Evolutionary conservation across 345 rosid species (phyloP).

Genomic region (Linum trigynum): DNA sequence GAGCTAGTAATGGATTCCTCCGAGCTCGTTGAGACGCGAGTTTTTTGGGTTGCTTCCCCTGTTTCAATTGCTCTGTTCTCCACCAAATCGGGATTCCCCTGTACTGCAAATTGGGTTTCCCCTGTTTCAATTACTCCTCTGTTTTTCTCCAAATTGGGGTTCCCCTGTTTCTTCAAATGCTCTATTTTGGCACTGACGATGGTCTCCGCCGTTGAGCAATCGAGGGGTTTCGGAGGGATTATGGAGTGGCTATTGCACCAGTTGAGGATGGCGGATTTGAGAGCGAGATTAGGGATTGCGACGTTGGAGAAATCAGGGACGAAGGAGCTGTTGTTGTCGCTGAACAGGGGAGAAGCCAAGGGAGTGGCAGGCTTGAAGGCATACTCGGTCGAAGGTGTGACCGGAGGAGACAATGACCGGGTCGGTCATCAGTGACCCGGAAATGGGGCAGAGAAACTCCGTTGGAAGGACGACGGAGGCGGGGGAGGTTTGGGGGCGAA

Average conservation of each 20-base stretch:
- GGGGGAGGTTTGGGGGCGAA: background rate
- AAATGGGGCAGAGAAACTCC: constrained; percentile 73
- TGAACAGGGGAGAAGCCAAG: constrained; percentile 39
- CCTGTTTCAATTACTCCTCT: background rate
- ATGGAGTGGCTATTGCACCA: constrained; percentile 46
- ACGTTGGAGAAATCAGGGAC: constrained; percentile 49
- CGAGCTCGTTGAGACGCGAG: constrained; percentile 39
- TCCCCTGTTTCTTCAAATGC: constrained; percentile 24
- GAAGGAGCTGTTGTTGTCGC: background rate
- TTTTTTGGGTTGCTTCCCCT: constrained; percentile 8
- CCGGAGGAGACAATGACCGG: constrained; percentile 91
- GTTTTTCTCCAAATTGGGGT: constrained; percentile 15
- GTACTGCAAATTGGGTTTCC: constrained; percentile 11
- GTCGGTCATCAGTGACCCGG: constrained; percentile 64
- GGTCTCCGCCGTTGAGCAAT: constrained; percentile 36
- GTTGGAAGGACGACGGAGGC: constrained; percentile 15
- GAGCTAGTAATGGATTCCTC: constrained; percentile 31
- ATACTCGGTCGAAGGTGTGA: constrained; percentile 67
- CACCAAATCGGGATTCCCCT: constrained; percentile 23
- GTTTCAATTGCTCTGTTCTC: background rate
- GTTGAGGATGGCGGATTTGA: constrained; percentile 58
- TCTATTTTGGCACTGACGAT: constrained; percentile 22
- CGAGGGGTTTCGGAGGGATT: constrained; percentile 46
- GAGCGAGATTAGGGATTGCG: constrained; percentile 70
- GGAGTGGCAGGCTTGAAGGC: constrained; percentile 53